A percentile compares a stretch with the other conserved stretches of the same genome.
Conservation (phyloP, 805 yeast species). For the Saturnispora besseyi region DNA sequence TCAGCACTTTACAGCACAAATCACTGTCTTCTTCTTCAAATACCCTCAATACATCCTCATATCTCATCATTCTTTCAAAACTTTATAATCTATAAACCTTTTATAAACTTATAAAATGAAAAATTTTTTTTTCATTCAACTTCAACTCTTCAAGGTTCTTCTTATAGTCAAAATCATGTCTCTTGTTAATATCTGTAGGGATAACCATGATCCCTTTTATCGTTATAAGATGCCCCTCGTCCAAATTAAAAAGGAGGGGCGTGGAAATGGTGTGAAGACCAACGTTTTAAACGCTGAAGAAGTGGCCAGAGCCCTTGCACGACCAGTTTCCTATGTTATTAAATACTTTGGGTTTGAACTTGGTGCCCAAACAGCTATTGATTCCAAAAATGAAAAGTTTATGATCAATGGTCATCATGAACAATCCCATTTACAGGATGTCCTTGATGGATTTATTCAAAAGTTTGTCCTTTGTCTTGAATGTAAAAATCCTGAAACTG, state of each 20-base stretch:
- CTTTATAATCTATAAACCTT: background rate
- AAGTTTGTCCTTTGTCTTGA: conserved; percentile 89
- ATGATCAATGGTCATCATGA: conserved; percentile 94
- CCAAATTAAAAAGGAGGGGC: conserved; percentile 95
- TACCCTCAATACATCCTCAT: background rate
- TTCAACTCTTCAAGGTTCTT: background rate
- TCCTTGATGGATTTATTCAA: conserved; percentile 86
- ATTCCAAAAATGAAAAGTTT: conserved; percentile 75
- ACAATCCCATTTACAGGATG: conserved; percentile 81
- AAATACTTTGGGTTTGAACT: conserved; percentile 94
- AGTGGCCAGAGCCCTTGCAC: conserved; percentile 87
- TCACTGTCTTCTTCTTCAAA: background rate
- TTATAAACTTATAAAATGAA: background rate
- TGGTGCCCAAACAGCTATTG: conserved; percentile 89
- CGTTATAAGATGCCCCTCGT: conserved; percentile 99
- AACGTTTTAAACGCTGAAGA: conserved; percentile 84
- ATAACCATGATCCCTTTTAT: conserved; percentile 95
- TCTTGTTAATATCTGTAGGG: conserved; percentile 88
- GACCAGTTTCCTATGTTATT: conserved; percentile 88
- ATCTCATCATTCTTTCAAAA: background rate
- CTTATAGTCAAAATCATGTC: conserved; percentile 43
- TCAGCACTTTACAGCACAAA: background rate
- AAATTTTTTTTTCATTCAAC: background rate
- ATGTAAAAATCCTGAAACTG: conserved; percentile 97
- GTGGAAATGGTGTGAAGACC: conserved; percentile 98